phyloP scores from a whole-genome alignment of 2,329 filamentous ascomycete genomes.

The Colletotrichum sansevieriae region DNA sequence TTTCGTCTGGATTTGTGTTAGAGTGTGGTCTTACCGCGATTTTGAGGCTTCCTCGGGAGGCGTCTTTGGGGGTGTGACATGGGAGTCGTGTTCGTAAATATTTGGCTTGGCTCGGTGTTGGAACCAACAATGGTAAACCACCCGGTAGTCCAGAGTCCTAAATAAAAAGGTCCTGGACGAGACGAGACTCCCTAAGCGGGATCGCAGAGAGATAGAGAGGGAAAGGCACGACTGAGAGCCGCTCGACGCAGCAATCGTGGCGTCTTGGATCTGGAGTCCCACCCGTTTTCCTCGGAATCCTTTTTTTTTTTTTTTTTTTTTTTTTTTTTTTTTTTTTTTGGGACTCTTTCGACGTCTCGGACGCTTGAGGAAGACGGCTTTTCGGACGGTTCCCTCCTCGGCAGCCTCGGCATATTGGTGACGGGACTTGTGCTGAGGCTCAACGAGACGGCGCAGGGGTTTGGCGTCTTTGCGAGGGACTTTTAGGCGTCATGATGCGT shows the following conservation, averaged over 20 bases:
- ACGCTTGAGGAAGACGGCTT: neutral
- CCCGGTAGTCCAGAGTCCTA: neutral
- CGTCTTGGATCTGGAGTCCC: slow-evolving; percentile 8
- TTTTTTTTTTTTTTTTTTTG: neutral
- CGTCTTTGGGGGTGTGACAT: neutral
- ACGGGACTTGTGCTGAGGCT: slow-evolving; percentile 5
- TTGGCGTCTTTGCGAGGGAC: no score
- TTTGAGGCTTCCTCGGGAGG: neutral
- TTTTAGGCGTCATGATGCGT: neutral
- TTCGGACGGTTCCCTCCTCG: neutral
- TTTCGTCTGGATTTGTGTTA: slow-evolving; percentile 3
- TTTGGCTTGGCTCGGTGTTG: neutral
- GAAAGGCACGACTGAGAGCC: no score
- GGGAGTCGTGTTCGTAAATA: neutral
- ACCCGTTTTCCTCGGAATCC: neutral
- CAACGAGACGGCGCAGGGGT: slow-evolving; percentile 3
- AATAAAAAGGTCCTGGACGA: neutral
- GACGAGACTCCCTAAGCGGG: neutral
- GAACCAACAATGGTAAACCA: neutral
- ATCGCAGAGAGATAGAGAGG: neutral
- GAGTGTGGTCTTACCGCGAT: slow-evolving; percentile 17
- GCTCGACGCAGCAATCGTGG: slow-evolving; percentile 21
- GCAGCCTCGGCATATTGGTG: slow-evolving; percentile 6
- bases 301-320: neutral
- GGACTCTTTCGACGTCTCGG: neutral